These are phyloP conservation scores for Metschnikowia peoriensis DNA, from an alignment of 805 yeast species.

Conservation along the genomic window DNA sequence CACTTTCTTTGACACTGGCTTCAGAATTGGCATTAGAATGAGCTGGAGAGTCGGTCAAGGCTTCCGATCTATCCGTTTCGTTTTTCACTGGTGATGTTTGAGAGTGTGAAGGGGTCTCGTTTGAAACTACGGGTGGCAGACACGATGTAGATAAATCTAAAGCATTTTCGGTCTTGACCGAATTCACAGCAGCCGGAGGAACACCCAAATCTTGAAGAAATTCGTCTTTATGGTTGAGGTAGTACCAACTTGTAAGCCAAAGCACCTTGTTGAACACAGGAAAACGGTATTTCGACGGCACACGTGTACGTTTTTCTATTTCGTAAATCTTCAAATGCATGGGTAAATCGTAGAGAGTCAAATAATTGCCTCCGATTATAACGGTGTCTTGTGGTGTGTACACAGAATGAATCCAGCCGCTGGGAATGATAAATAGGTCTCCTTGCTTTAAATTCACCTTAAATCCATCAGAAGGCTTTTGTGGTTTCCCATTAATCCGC, in stretches of 20 bases:
- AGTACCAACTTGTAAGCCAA: slow-evolving; percentile 61
- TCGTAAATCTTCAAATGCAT: slow-evolving; percentile 61
- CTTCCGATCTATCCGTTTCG: no score
- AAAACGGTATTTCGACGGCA: slow-evolving; percentile 72
- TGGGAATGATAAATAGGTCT: slow-evolving; percentile 78
- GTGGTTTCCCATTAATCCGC: slow-evolving; percentile 28
- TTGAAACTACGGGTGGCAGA: not conserved
- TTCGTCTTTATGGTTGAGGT: slow-evolving; percentile 24
- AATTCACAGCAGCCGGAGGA: not conserved
- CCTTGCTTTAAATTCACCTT: slow-evolving; percentile 57
- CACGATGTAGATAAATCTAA: not conserved
- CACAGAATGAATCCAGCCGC: slow-evolving; percentile 93
- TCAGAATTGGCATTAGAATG: not conserved
- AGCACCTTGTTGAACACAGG: slow-evolving; percentile 72
- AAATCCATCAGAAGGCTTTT: slow-evolving; percentile 42
- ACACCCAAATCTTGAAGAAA: slow-evolving; percentile 15
- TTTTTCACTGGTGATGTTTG: no score
- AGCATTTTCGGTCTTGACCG: not conserved
- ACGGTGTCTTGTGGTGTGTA: slow-evolving; percentile 78
- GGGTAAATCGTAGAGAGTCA: slow-evolving; percentile 60
- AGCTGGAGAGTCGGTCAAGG: no score
- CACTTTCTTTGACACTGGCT: not conserved
- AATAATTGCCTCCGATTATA: slow-evolving; percentile 85
- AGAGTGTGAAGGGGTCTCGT: no score
- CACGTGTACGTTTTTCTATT: slow-evolving; percentile 66